These are phyloP conservation scores for Magnaporthiopsis poae DNA, from an alignment of 2,329 filamentous ascomycete species.

Conservation along the genomic window DNA sequence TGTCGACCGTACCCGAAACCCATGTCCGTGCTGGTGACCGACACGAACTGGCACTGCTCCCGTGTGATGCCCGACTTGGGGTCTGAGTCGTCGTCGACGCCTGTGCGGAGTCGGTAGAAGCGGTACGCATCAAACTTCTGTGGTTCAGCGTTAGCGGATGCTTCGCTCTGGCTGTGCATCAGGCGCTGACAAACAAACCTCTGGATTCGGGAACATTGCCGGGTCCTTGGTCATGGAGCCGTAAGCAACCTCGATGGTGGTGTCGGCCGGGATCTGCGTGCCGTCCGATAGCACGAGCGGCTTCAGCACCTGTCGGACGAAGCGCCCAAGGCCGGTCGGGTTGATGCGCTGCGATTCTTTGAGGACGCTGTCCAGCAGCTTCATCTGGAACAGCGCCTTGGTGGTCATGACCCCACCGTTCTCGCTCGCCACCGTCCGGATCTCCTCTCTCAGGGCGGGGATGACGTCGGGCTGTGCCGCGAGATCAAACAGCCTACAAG, in stretches of 20 bases:
- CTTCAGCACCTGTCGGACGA: conserved; percentile 30
- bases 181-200: neutral
- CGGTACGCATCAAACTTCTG: conserved; percentile 36
- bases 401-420: conserved; percentile 12
- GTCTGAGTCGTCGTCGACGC: conserved; percentile 18
- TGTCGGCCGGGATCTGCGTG: conserved; percentile 29
- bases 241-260: conserved; percentile 12
- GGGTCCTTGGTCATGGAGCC: conserved; percentile 1
- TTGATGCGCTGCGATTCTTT: conserved; percentile 29
- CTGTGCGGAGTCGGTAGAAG: conserved; percentile 33
- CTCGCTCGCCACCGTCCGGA: conserved; percentile 26
- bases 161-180: no score
- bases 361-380: conserved; percentile 31
- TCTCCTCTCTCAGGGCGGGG: conserved; percentile 41
- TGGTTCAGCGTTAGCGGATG: conserved; percentile 13
- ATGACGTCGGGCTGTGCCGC: conserved; percentile 39
- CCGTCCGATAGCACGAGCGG: conserved; percentile 33
- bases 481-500: conserved; percentile 30
- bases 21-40: conserved; percentile 28
- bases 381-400: conserved; percentile 28
- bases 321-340: conserved; percentile 14
- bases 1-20: conserved; percentile 36
- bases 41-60: conserved; percentile 26
- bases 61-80: neutral
- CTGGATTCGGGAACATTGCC: neutral